Evolutionary conservation across 1,284 basidiomycete genomes (phyloP), one percentile per base, ranked within the genome.

Genomic region (Hymenochaete sp.): DNA sequence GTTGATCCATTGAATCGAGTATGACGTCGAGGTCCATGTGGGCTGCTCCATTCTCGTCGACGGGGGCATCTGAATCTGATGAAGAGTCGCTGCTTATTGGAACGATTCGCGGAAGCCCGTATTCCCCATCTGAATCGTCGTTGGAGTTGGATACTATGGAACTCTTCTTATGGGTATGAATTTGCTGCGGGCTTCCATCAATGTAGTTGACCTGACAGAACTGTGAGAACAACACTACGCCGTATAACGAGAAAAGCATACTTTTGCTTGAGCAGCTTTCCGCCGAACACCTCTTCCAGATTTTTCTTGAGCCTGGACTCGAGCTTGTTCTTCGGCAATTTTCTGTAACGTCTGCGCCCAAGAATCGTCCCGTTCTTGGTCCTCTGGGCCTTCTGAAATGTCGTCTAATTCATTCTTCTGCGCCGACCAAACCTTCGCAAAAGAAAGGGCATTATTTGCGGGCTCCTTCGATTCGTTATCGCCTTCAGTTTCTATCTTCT

Each of bases 341-440:
- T 73, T 78, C 53, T 79, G 67, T 33, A 87, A 61, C 3, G 82
- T 76, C 47, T 75, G 73, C 2, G 82, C 73, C 90, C 90, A 93
- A 22, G 85, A 85, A 59, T 87, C 82, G 18, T 65, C 70, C 47
- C 77, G 72, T 40, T 77, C 77, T 8, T 58, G 48, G 8, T 67
- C 67, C 4, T 58, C 57, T 0, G 57, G 51, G 3, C 70, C 67
- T 27, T 81, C 79, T 16, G 65, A 68, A 25, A 87, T 62, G 13
- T 90, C 85, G 56, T 79, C 76, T 27, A 89, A 59, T 3, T 65
- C 57, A 43, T 82, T 79, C 57, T 82, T 81, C 45, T 82, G 77
- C 19, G 84, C 78, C 9, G 86, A 77, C 90, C 90, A 93, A 36
- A 93, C 74, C 58, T 91, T 91, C 3, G 90, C 88, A 58, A 93